Base-by-base conservation (phyloP, 805 yeast genomes). In the Myxozyma neglecta region DNA sequence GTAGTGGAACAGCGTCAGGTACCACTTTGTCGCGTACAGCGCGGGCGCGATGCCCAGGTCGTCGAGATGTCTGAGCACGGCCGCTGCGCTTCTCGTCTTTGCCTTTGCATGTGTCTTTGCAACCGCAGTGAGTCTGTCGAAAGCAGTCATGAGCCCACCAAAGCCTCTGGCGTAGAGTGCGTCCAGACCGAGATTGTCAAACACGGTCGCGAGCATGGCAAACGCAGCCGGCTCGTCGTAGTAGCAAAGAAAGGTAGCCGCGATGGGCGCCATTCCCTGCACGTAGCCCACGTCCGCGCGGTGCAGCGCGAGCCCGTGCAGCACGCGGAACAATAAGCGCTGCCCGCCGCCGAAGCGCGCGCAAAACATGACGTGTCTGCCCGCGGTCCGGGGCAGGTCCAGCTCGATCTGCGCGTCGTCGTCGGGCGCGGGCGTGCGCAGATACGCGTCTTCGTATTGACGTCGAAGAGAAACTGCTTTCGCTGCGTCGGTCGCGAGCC, bases 211-310 rank as follows among this genome's bases (percentile, higher is more conserved):
- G 24, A 66, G 57, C 64, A 66, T 57, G 6, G 58, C 42, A 51
- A 61, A 66, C 14, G 68, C 59, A 8, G 51, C 14, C n/a, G 53
- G 43, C 40, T 66, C 69, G 42, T 63, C 64, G 36, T 51, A 66
- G 50, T 66, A 66, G 57, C 66, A 62, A 52, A 80, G 73, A 8
- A 83, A 69, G 1, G 79, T 70, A 0, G 83, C 84, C 0, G 79
- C 77, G n/a, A 83, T 65, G 13, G 73, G 66, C 47, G 72, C 71
- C 47, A 82, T 58, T 5, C 80, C 80, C 7, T 73, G 69, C 44
- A 72, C 72, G 65, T 80, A 79, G n/a, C 68, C 67, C 49, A 72
- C 45, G 11, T 67, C 69, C 9, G 63, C 55, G 8, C 62, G 45
- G 8, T 56, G 60, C 37, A 61, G 61, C 32, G 69, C 63, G 11